Evolutionary conservation across 345 rosid genomes (phyloP), one percentile per base, ranked within the genome.

Genomic region (Firmiana major): DNA sequence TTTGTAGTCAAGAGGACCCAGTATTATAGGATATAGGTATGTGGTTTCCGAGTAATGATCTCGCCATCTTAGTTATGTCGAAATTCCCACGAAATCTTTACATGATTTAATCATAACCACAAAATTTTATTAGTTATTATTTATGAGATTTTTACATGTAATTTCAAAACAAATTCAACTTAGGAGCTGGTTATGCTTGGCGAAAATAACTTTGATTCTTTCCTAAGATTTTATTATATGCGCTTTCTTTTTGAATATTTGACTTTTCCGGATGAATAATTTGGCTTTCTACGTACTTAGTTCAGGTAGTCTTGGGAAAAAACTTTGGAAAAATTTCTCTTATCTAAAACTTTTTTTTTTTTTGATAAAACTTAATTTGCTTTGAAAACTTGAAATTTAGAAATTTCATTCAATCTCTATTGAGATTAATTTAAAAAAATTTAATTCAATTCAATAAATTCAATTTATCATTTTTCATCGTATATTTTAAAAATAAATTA

Each of bases 1-100:
- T 28, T 15, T 26, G n/a, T 19, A 7, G 73, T 78, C 73, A 71
- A 53, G 7, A 67, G 22, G 81, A 79, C 40, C 83, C 83, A 26
- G 40, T 63, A 42, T 75, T 71, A 17, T 71, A 71, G 83, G 79
- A 6, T 10, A 6, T 10, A 24, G 16, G 5, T 36, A 9, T 36
- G 69, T 63, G 46, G 69, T 36, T 17, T 24, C 31, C 4, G 13
- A 55, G 24, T 54, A 19, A 53, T 53, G 10, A n/a, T n/a, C 59
- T 54, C 9, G 17, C n/a, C 16, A 46, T 38, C 40, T 38, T 2
- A 0, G 16, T 46, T 46, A 0, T 13, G 53, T 48, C 16, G 17
- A 48, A 48, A 38, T 12, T 48, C 16, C 16, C 5, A 51, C 55
- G 0, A 51, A 51, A 51, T 4, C 16, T 51, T 51, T 6, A 51